These are phyloP conservation scores for Phytophthora pseudosyringae DNA, from an alignment of 352 stramenopile species.

Conservation along the genomic window DNA sequence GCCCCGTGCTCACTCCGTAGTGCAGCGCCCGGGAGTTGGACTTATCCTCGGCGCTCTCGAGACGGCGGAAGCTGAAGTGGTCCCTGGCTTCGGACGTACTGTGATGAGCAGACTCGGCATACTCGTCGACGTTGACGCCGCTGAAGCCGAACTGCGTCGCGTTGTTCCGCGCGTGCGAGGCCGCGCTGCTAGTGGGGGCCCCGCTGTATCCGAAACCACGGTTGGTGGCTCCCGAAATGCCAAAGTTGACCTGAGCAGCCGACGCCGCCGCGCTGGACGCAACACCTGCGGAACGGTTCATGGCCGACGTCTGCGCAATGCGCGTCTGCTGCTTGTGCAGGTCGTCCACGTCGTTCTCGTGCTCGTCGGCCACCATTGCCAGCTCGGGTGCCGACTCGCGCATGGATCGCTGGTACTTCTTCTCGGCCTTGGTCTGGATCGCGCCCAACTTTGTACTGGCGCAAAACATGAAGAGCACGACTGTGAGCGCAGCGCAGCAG, in stretches of 20 bases:
- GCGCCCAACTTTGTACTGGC: conserved; percentile 83
- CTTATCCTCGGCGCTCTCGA: conserved; percentile 34
- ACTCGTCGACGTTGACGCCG: conserved; percentile 19
- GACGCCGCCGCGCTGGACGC: conserved; percentile 29
- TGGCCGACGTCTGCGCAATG: conserved; percentile 55
- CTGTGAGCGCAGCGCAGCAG: conserved; percentile 52
- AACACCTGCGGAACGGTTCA: conserved; percentile 36
- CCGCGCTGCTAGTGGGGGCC: conserved; percentile 24
- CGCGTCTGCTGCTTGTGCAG: conserved; percentile 66
- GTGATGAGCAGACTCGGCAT: conserved; percentile 6
- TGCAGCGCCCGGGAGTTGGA: neutral
- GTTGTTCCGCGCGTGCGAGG: conserved; percentile 35
- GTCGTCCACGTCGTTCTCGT: conserved; percentile 46
- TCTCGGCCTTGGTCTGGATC: conserved; percentile 89
- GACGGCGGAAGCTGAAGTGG: conserved; percentile 38
- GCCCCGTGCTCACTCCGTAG: conserved; percentile 32
- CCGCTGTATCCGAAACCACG: conserved; percentile 15
- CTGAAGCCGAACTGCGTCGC: conserved; percentile 44
- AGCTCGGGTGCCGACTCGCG: conserved; percentile 44
- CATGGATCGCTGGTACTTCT: conserved; percentile 64
- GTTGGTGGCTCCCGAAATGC: conserved; percentile 18
- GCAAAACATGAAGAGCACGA: conserved; percentile 76
- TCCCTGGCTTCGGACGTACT: conserved; percentile 7
- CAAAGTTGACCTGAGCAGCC: conserved; percentile 35
- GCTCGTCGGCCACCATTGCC: conserved; percentile 22